Base-by-base conservation (phyloP, 169 alveolate genomes). In the Cyclospora cayetanensis region DNA sequence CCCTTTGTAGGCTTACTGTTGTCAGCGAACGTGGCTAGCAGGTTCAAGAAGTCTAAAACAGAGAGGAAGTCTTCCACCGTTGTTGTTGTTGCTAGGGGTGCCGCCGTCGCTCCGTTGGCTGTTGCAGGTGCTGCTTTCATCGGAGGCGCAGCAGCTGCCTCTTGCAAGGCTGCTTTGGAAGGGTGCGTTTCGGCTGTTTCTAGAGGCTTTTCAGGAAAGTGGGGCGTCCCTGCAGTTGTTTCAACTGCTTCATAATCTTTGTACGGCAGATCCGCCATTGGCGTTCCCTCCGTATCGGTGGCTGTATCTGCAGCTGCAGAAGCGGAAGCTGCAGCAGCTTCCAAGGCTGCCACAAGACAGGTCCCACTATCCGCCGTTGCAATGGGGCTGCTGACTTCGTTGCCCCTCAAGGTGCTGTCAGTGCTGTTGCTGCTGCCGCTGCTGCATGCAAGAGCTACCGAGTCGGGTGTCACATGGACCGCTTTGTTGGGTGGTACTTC, bases 21-120 rank as follows among this genome's bases (percentile, higher is more conserved):
- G 55, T 35, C 31, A 7, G 82, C 82, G 53, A 70, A 70, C 11
- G 82, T 39, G 53, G 82, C 82, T 4, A 70, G 82, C 31, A 70
- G 82, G 25, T 37, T 20, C 53, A 70, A 18, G 53, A 70, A 70
- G 53, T 70, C 52, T 5, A 70, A 37, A 1, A 70, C 82, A 35
- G 82, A 70, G n/a, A n/a, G n/a, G 18, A 70, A 70, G 9, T 34
- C 7, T 7, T 7, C n/a, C n/a, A 7, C 7, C n/a, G 60, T 46
- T 15, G 60, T 46, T 15, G 60, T 15, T 46, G 60, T 15, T 46
- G 60, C 60, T 7, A 11, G n/a, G 7, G 60, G n/a, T 46, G 7
- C 60, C 15, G 7, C 60, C n/a, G 60, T 46, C 60, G 60, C 60
- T 46, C n/a, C 60, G 7, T 7, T 7, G 60, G 60, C 60, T 46